Evolutionary conservation across 2,329 filamentous ascomycete genomes (phyloP), one percentile per base, ranked within the genome.

Genomic region (Chaetomiaceae sp.): DNA sequence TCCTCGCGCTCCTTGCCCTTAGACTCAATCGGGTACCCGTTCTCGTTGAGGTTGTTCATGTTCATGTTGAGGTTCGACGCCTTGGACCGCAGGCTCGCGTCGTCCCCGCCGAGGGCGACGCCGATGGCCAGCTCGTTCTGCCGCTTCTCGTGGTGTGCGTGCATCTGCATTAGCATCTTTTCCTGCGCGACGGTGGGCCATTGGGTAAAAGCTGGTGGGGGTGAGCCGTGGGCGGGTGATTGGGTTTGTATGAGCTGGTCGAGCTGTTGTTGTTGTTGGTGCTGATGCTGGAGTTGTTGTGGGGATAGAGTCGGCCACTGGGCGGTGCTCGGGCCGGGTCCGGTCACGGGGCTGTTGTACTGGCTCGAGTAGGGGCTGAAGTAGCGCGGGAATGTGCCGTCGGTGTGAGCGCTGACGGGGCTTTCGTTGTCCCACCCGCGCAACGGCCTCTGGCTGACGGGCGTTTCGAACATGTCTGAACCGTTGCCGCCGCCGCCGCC

Each of bases 291-390:
- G 3, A 52, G 54, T 15, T 65, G 63, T 17, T 66, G 64, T 1
- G 62, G 60, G 1, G 59, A 52, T 11, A 47, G 17, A 3, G 58
- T 50, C 7, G 62, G 61, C 61, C 61, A 64, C 39, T 56, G 54
- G 14, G 31, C 48, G 27, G 52, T 53, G 49, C 57, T 40, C 33
- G 58, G 49, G 48, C 58, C 42, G 66, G 68, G 0, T 69, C 51
- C 46, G 6, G 46, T 79, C 55, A 81, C 72, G 0, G 82, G 82
- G 61, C 80, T 83, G 65, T 72, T 81, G 67, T 76, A 84, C 55
- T 82, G 78, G 37, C 80, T 82, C 19, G 72, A 74, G 63, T 84
- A 85, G 0, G 82, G 82, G 3, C 80, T 83, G 58, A 82, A 76
- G 66, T 83, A 81, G 6, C 71, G 74, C 1, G 71, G 68, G 57